Evolutionary conservation across 2,329 filamentous ascomycete species (phyloP).

Genomic region (Cladorrhinum sp.): DNA sequence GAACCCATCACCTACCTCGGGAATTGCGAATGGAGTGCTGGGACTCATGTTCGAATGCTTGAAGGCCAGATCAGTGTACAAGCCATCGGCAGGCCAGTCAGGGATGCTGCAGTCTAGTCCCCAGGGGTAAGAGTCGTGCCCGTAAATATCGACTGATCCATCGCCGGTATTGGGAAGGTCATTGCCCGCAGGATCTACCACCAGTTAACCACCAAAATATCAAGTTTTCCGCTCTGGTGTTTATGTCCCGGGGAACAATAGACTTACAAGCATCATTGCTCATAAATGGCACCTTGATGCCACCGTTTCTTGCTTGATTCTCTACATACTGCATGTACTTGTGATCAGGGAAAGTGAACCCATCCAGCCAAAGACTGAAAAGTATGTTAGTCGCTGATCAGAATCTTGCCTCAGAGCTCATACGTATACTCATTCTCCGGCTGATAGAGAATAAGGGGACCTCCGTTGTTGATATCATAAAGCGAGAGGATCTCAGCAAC

Average conservation of each 20-base stretch:
- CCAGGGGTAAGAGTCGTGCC: slow-evolving; percentile 62
- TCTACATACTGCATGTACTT: slow-evolving; percentile 69
- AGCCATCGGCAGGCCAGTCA: slow-evolving; percentile 53
- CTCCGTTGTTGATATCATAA: slow-evolving; percentile 78
- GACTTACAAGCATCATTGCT: slow-evolving; percentile 63
- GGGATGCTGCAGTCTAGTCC: slow-evolving; percentile 58
- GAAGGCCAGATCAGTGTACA: slow-evolving; percentile 48
- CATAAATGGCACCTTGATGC: slow-evolving; percentile 71
- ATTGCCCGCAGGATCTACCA: slow-evolving; percentile 43
- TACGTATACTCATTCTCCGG: slow-evolving; percentile 75
- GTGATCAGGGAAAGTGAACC: slow-evolving; percentile 58
- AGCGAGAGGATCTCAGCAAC: slow-evolving; percentile 66
- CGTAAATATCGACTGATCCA: slow-evolving; percentile 61
- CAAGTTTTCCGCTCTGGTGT: no score
- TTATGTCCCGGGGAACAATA: no score
- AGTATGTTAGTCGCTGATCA: background rate
- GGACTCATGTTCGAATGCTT: slow-evolving; percentile 60
- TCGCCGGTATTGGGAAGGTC: slow-evolving; percentile 61
- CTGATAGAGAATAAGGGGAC: slow-evolving; percentile 74
- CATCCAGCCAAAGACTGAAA: slow-evolving; percentile 40
- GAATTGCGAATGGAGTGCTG: slow-evolving; percentile 60
- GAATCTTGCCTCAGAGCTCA: background rate
- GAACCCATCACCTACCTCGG: slow-evolving; percentile 37
- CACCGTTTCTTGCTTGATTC: slow-evolving; percentile 63
- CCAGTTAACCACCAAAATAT: background rate